A percentile compares a stretch with the other conserved stretches of the same genome.
phyloP scores from a whole-genome alignment of 768 basidiomycete species.

The Mrakia blollopis region DNA sequence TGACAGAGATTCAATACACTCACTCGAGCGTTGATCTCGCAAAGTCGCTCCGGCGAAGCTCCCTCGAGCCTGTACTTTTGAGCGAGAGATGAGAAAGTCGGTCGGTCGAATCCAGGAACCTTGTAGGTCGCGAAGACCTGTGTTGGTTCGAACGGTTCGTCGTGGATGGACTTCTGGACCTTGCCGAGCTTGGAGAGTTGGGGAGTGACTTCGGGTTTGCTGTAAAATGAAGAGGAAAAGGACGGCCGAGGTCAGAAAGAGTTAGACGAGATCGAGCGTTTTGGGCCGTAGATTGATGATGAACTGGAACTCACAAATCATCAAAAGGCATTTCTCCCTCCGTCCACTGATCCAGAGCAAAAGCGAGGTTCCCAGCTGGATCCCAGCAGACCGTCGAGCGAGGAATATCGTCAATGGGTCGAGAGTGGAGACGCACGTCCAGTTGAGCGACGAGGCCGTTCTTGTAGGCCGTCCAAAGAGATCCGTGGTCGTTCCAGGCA shows the following conservation, averaged over 20 bases:
- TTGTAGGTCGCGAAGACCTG: conserved; percentile 60
- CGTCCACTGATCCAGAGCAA: conserved; percentile 56
- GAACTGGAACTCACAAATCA: conserved; percentile 60
- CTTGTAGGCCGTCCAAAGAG: conserved; percentile 65
- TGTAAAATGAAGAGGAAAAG: neutral
- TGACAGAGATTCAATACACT: neutral
- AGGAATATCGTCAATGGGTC: conserved; percentile 64
- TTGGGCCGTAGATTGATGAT: too few relatives aligned
- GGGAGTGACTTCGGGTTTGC: conserved; percentile 16
- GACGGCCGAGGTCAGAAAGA: neutral
- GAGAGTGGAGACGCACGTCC: conserved; percentile 61
- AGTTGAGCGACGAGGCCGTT: conserved; percentile 75
- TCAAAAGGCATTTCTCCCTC: conserved; percentile 71
- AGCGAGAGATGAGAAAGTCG: conserved; percentile 60
- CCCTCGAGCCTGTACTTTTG: conserved; percentile 58
- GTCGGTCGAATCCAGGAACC: conserved; percentile 49
- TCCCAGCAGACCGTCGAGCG: conserved; percentile 65
- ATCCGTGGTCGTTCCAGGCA: conserved; percentile 64
- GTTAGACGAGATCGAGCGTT: neutral
- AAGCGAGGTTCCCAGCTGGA: conserved; percentile 58
- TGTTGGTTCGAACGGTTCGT: conserved; percentile 51
- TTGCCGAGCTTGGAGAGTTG: conserved; percentile 29
- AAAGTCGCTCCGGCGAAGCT: conserved; percentile 14
- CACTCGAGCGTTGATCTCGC: conserved; percentile 49
- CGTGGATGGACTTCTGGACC: conserved; percentile 58